Base-by-base conservation (phyloP, 23 red algal species). In the Gracilariopsis chorda region DNA sequence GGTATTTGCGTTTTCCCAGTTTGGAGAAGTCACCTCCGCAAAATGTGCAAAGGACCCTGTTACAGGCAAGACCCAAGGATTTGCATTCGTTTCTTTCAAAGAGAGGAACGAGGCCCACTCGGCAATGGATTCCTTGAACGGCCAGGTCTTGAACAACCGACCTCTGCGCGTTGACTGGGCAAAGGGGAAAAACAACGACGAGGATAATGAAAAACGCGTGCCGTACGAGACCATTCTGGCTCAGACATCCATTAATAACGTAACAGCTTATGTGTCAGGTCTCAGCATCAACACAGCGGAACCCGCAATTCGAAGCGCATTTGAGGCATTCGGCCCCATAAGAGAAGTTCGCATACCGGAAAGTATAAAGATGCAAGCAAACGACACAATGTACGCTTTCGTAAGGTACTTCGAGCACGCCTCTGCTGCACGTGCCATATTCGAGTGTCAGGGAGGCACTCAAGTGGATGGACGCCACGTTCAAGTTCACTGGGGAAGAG, bases 81-180 rank as follows among this genome's bases (percentile, higher is more conserved):
- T 86, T 49, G 94, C 84, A 13, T 96, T 96, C 75, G 86, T 96
- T 27, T 85, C 77, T 25, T 96, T 96, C 45, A 59, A 74, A 8
- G 64, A 82, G 35, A 77, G 53, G 24, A 51, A 75, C 24, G 86
- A 90, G 28, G 94, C 94, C 2, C 52, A 80, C 24, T 33, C 83
- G 12, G 94, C 94, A 12, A 91, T 96, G 85, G 87, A 88, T 2
- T 65, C 85, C 17, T 73, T 96, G 76, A 90, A 88, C 42, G 94
- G 94, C 40, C 82, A 90, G 44, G 44, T 96, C 11, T 44, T 96
- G 35, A 78, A 70, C 59, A 82, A 82, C 20, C 49, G 94, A 21
- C 69, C 94, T 7, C 24, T 96, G 37, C 84, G 94, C 27, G 88
- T 96, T n/a, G 94, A 96, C 78, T 96, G 94, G 94, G 94, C 94